phyloP scores from a whole-genome alignment of 768 basidiomycete species.

The Suillus americanus region DNA sequence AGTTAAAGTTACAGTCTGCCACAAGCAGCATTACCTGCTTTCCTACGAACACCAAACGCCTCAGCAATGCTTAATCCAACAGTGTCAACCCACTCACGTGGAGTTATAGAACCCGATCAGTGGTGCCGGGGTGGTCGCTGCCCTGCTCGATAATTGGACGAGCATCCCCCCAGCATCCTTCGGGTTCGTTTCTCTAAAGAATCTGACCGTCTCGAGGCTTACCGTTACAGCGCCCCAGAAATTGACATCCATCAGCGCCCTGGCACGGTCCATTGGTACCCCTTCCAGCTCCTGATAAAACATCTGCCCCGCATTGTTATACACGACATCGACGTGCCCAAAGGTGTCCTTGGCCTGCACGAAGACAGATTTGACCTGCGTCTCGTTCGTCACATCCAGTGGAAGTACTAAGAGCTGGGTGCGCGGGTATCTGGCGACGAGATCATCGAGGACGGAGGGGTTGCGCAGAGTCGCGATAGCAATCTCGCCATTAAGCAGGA shows the following conservation, averaged over 20 bases:
- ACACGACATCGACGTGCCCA: conserved; percentile 26
- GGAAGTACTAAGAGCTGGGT: conserved; percentile 19
- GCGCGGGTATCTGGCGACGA: conserved; percentile 12
- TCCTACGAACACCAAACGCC: conserved; percentile 1
- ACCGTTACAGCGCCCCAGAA: conserved; percentile 25
- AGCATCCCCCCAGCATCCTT: conserved; percentile 18
- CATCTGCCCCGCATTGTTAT: conserved; percentile 23
- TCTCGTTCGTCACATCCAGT: conserved; percentile 19
- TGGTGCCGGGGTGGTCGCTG: conserved; percentile 18
- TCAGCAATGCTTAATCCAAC: conserved; percentile 16
- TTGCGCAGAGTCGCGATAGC: conserved; percentile 26
- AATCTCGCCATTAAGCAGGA: conserved; percentile 22
- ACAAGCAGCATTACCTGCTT: background rate
- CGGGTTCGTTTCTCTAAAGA: conserved; percentile 28
- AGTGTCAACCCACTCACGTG: conserved; percentile 18
- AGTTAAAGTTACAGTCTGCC: background rate
- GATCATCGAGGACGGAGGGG: conserved; percentile 21
- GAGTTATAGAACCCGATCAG: conserved; percentile 22
- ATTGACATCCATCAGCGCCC: conserved; percentile 22
- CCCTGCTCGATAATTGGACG: conserved; percentile 11
- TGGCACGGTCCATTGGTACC: conserved; percentile 10
- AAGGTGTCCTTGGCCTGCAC: conserved; percentile 13
- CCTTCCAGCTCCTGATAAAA: conserved; percentile 18
- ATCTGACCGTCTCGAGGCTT: conserved; percentile 12
- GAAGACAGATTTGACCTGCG: conserved; percentile 19